Percentiles rank a stretch among this genome's conserved stretches.
Conservation (phyloP, 805 yeast species). For the Kodamaea kaohsiungensis region DNA sequence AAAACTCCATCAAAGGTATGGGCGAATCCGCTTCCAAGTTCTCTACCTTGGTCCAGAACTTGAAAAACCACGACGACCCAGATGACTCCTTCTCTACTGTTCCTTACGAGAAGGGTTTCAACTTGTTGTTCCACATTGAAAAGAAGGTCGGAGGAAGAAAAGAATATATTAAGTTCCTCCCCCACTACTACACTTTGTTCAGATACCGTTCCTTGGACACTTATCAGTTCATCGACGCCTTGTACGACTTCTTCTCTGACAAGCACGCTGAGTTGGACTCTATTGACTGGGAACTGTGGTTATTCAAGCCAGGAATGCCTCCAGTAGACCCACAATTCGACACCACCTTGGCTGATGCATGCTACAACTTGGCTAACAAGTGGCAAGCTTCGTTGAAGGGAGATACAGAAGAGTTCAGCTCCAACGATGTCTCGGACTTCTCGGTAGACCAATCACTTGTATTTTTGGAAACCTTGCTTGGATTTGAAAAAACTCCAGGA, state of each 20-base stretch:
- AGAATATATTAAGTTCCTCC: conserved; percentile 77
- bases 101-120: conserved; percentile 40
- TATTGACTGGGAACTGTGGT: conserved; percentile 87
- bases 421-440: conserved; percentile 56
- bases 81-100: conserved; percentile 34
- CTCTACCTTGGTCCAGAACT: conserved; percentile 67
- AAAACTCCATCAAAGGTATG: conserved; percentile 24
- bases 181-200: conserved; percentile 70
- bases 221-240: conserved; percentile 72
- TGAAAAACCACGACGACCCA: conserved; percentile 54
- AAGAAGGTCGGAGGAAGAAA: conserved; percentile 61
- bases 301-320: conserved; percentile 82
- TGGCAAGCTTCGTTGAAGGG: conserved; percentile 50
- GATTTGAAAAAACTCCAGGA: conserved; percentile 43
- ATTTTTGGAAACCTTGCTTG: conserved; percentile 68
- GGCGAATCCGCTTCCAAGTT: conserved; percentile 50
- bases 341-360: conserved; percentile 73
- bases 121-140: conserved; percentile 67
- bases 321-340: conserved; percentile 78
- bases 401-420: conserved; percentile 34
- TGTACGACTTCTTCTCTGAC: conserved; percentile 63
- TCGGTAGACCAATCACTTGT: conserved; percentile 77
- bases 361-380: conserved; percentile 60
- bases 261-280: conserved; percentile 55
- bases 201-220: conserved; percentile 75